Base-by-base conservation (phyloP, 257 asterid species). In the Forsythia suspensa region DNA sequence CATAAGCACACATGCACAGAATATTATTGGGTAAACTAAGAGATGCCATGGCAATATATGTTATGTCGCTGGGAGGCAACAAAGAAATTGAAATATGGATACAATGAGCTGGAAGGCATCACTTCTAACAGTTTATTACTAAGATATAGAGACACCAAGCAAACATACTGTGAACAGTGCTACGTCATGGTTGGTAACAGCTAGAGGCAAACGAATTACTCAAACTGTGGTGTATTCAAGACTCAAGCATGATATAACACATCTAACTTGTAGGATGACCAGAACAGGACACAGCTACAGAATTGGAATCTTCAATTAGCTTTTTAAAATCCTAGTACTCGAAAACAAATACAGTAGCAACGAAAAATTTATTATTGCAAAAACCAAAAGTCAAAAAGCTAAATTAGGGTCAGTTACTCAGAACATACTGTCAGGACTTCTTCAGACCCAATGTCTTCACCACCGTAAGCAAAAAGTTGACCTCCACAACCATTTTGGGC, bases 371-470 rank as follows among this genome's bases (percentile, higher is more conserved):
- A 70, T 52, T 34, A 43, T 29, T 46, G 41, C 8, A 55, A 57
- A 20, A 8, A 52, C 57, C 75, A 69, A 48, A 76, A 83, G 24
- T 55, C 29, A 67, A 86, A 84, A 79, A 74, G 71, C 6, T 76
- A 82, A 63, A 72, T 77, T 65, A 84, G 80, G 72, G 74, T 78
- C 36, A 71, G 70, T 24, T 84, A 73, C 37, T 46, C 61, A 39
- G 59, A 76, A 37, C 90, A 80, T 91, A 96, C 99, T 87, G 96
- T 94, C 84, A 96, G 80, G 76, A 92, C 97, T 91, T 96, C 99
- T 52, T 94, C 97, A 77, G 98, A 91, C 77, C 97, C 99, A 80
- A 94, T 92, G 84, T 89, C 89, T 84, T 87, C 97, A 77, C 99
- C 99, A 68, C 99, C 99, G 70, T 96, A 94, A 65, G 85, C 94